Evolutionary conservation across 1,139 yeast species (phyloP), one percentile per base, ranked within the genome.

Genomic region (Candida glucosophila): DNA sequence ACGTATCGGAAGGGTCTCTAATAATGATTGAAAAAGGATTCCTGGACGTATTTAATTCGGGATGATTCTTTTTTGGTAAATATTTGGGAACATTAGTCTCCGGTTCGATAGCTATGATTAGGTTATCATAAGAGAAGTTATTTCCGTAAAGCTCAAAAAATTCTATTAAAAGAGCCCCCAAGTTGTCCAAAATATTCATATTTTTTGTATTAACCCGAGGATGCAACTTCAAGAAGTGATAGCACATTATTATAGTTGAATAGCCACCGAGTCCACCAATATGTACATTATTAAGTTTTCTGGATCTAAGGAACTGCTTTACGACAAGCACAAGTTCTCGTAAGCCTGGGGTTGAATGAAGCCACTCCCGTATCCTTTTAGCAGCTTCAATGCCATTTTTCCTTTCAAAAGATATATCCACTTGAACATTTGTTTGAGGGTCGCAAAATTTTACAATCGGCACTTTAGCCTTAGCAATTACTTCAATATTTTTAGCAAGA

Each of bases 191-290:
- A 0, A 86, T 75, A 24, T 71, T 65, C 37, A 88, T 78, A 26
- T 75, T 73, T 6, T 71, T 63, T 0, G 93, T 73, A 3, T 78
- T 54, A 5, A 88, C 44, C 38, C 86, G 66, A 8, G 96, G 96
- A 50, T 90, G 98, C 31, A 81, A 56, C 37, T 64, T 68, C 35
- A 92, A 54, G 46, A 90, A 88, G 17, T 94, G 80, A 43, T 80
- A 80, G 19, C 85, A 86, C 44, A 90, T 53, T 41, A 95, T 86
- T 22, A 88, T 85, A 14, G 88, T 83, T 6, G 96, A 77, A 47
- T 81, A 90, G 0, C 98, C 98, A 16, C 99, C 98, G 12, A 92
- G 59, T 0, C 98, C 98, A 31, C 99, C 99, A 13, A 79, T 78
- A 44, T 82, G 94, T n/a, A 90, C 98, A 41, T 85, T 82, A 44